Percentiles rank a stretch among this genome's conserved stretches.
These are phyloP conservation scores for Limonium bicolor DNA, from an alignment of 148 eudicot genomes.

Conservation along the genomic window DNA sequence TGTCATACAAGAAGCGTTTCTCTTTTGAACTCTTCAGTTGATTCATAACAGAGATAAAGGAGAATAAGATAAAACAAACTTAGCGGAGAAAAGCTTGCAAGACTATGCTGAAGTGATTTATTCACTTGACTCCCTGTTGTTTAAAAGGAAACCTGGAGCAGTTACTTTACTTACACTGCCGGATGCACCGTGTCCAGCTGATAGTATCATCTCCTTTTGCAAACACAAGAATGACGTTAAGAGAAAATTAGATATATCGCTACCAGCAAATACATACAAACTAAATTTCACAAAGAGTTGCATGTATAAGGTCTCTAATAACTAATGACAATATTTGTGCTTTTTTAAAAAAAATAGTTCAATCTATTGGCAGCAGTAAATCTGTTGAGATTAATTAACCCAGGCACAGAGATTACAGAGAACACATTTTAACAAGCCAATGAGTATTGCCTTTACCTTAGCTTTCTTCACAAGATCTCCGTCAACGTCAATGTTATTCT, in stretches of 20 bases:
- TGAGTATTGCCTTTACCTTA: constrained; percentile 31
- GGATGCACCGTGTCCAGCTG: constrained; percentile 35
- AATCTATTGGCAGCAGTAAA: no score
- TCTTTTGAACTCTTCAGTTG: constrained; percentile 33
- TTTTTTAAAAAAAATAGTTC: no score
- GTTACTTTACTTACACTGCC: constrained; percentile 28
- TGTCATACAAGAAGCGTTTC: constrained; percentile 75
- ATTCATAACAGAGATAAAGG: no score
- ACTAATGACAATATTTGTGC: no score
- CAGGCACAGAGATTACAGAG: not conserved
- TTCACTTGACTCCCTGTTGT: no score
- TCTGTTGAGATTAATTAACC: not conserved
- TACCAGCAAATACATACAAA: no score
- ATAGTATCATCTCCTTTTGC: constrained; percentile 62
- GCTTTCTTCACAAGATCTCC: constrained; percentile 50
- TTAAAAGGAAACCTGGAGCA: constrained; percentile 1
- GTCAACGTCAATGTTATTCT: constrained; percentile 73
- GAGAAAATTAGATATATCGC: no score
- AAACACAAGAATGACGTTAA: not conserved
- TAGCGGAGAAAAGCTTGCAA: constrained; percentile 1
- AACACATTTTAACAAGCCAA: no score
- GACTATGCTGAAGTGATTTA: no score
- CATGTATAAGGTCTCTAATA: no score
- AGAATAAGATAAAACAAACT: not conserved
- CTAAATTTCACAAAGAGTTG: no score